Percentiles rank a stretch among this genome's conserved stretches.
These are phyloP conservation scores for Sphagnum fallax DNA, from an alignment of 228 moss, liverwort and hornwort genomes.

Conservation along the genomic window DNA sequence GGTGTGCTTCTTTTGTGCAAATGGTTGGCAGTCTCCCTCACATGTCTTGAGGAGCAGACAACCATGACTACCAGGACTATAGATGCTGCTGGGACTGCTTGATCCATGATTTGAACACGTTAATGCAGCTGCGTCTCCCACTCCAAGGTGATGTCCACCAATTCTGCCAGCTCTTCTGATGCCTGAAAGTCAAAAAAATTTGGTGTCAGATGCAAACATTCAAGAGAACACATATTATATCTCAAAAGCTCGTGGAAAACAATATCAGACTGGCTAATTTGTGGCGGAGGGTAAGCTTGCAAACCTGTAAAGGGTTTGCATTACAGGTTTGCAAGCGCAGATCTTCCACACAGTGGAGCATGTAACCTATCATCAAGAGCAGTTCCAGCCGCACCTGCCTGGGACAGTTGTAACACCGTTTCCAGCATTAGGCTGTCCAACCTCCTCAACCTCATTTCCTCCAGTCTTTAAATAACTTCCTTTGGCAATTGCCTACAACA, in stretches of 20 bases:
- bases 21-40: constrained; percentile 19
- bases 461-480: too few relatives aligned
- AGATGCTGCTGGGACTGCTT: constrained; percentile 35
- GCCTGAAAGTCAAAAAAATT: constrained; percentile 28
- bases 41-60: constrained; percentile 20
- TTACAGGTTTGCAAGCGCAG: constrained; percentile 59
- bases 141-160: constrained; percentile 73
- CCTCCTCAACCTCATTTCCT: too few relatives aligned
- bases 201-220: too few relatives aligned
- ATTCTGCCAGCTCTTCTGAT: constrained; percentile 53
- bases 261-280: too few relatives aligned
- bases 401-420: constrained; percentile 29
- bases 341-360: constrained; percentile 49
- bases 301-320: too few relatives aligned
- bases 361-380: constrained; percentile 32
- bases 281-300: too few relatives aligned
- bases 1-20: constrained; percentile 13
- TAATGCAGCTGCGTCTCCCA: constrained; percentile 80
- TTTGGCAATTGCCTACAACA: too few relatives aligned
- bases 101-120: constrained; percentile 23
- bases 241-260: too few relatives aligned
- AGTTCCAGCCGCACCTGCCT: neutral
- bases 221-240: too few relatives aligned
- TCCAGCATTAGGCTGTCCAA: constrained; percentile 13
- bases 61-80: constrained; percentile 38